phyloP scores from a whole-genome alignment of 23 red algal species.

The Gracilaria gracilis region DNA sequence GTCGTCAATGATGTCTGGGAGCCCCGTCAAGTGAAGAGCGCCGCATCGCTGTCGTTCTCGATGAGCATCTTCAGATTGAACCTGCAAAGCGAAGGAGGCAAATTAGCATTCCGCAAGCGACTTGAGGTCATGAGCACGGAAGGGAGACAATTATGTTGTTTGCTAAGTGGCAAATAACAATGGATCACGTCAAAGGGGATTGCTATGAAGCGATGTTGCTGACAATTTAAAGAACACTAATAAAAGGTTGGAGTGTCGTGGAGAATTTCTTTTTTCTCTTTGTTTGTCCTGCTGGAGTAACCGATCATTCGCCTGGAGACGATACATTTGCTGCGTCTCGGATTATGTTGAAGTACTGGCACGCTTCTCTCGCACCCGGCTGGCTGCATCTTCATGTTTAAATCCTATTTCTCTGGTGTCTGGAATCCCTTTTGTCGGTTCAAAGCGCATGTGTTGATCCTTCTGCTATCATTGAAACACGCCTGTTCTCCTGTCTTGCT shows the following conservation, averaged over 20 bases:
- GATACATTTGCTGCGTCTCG: background rate
- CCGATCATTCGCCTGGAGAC: conserved; percentile 6
- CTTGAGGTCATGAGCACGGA: background rate
- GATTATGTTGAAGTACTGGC: background rate
- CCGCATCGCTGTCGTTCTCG: background rate
- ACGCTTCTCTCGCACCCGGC: background rate
- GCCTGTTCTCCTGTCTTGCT: background rate
- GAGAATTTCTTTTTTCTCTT: conserved; percentile 11
- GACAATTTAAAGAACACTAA: conserved; percentile 11
- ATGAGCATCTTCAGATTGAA: background rate
- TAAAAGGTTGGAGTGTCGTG: background rate
- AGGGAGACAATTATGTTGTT: background rate
- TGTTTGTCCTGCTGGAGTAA: background rate
- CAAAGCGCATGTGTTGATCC: background rate
- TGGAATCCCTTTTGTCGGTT: background rate
- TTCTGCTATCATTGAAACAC: background rate
- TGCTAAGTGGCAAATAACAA: background rate
- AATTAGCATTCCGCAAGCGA: background rate
- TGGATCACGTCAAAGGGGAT: background rate
- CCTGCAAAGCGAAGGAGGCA: background rate
- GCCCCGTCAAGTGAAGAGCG: background rate
- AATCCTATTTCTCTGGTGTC: background rate
- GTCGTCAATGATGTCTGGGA: conserved; percentile 6
- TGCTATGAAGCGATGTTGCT: background rate
- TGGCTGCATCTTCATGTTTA: background rate